Evolutionary conservation across 1,284 basidiomycete species (phyloP), one percentile per base, ranked within the genome.

Genomic region (Cutaneotrichosporon mucoides): DNA sequence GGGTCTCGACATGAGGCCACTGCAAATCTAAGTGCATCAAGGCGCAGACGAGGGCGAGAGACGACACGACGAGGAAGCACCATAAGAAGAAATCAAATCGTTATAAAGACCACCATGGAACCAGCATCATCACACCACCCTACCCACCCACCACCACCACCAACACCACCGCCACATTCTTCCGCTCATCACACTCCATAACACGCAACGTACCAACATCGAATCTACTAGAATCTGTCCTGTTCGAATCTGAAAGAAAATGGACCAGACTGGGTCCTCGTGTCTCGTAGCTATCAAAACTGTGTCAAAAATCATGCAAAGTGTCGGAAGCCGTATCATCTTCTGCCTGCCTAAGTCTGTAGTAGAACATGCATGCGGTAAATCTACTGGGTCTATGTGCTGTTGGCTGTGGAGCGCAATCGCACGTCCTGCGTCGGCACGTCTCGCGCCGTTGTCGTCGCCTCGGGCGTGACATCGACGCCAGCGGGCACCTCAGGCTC

Each of bases 401-500:
- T 33, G 38, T 6, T 34, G 16, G 38, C 12, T 33, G 49, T 15
- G 24, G 24, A 24, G 24, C 24, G 24, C 24, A 24, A 24, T 24
- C 24, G 24, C 24, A 24, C 24, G 24, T 24, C 24, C 24, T 24
- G 24, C 24, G 24, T 24, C 24, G 24, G 24, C 2, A 24, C 24
- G 24, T 24, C 24, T 2, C 24, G 24, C 12, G 9, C 35, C 46
- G 36, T 43, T 46, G 46, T 50, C 49, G 53, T 45, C 42, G 42
- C 45, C 60, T 74, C 79, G 7, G 66, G 68, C 12, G 86, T 90
- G 61, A 78, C 81, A 15, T 72, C 75, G 6, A n/a, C 15, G 4
- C 16, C 38, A 16, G 8, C 13, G 38, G 33, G 36, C 13, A 36
- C 10, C 38, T 38, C 37, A 5, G 37, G 36, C 36, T 38, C 37